Base-by-base conservation (phyloP, 139 green algal genomes). In the Chlamydomonas incerta region DNA sequence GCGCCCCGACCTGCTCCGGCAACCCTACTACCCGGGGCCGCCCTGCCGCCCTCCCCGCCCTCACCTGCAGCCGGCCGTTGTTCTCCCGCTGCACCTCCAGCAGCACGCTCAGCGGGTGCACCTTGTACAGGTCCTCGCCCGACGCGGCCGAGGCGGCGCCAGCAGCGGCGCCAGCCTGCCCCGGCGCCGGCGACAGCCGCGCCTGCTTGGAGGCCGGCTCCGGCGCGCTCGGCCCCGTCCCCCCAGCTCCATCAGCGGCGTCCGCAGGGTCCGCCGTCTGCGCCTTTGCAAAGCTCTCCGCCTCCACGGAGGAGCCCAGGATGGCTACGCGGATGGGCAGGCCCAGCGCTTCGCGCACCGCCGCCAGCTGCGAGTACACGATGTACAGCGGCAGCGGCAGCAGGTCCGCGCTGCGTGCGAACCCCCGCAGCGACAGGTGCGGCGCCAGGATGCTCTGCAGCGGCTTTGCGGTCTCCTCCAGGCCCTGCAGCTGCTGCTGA, bases 351-450 rank as follows among this genome's bases (percentile, higher is more conserved):
- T 95, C 89, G 20, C 76, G 29, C 55, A 79, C 81, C 0, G 90
- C 89, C 29, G 81, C 75, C 3, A 96, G 72, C 86, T 95, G 93
- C 15, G 89, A 89, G 88, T 94, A 96, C n/a, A 95, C 55, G 34
- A 95, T 81, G 85, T 94, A 95, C 17, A 96, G 77, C 0, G 92
- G 89, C 52, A 87, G 73, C 23, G 93, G 92, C 34, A 96, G 87
- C 52, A 96, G 88, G 35, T 91, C 82, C 34, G 92, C 87, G 28
- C 60, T 58, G 33, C 66, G 55, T n/a, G 86, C 82, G 28, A 91
- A 73, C 50, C 87, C 80, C 8, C 67, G 72, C 21, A 87, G 55
- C 17, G 62, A 67, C 1, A 73, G 63, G 20, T 81, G 79, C 20
- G 80, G 86, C 17, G 68, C 72, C 1, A 90, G 80, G 35, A 90